A percentile compares a stretch with the other conserved stretches of the same genome.
phyloP scores from a whole-genome alignment of 257 asterid genomes.

The Mitragyna speciosa region DNA sequence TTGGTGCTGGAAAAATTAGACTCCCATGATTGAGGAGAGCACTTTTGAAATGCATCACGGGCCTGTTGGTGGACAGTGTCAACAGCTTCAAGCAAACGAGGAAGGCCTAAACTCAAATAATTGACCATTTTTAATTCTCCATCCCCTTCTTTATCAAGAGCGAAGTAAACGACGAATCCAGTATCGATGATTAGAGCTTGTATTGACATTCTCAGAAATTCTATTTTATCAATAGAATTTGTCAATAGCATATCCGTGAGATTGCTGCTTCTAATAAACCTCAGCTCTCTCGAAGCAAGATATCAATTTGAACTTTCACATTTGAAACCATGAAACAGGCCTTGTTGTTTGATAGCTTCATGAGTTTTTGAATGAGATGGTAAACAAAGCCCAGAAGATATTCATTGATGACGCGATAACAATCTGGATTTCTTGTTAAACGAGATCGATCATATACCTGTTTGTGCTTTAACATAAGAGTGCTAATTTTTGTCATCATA shows the following conservation, averaged over 20 bases:
- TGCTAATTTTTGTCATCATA: not conserved
- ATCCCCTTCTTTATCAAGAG: not conserved
- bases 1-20: not conserved
- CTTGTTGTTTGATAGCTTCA: not conserved
- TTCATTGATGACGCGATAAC: not conserved
- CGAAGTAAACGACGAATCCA: no score
- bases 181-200: no score
- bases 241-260: not conserved
- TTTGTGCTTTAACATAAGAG: not conserved
- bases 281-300: not conserved
- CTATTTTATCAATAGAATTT: not conserved
- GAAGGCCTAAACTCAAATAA: not conserved
- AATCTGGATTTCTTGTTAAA: no score
- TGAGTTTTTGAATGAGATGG: not conserved
- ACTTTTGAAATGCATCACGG: not conserved
- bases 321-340: not conserved
- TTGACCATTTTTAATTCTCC: not conserved
- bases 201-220: not conserved
- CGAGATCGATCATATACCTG: not conserved
- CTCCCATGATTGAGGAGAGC: not conserved
- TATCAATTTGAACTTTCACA: not conserved
- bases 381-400: not conserved
- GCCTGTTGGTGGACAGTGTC: conserved; percentile 4
- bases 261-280: not conserved
- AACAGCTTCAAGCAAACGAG: conserved; percentile 1